Percentiles rank a stretch among this genome's conserved stretches.
Conservation (phyloP, 2,329 filamentous ascomycete species). For the Beauveria sp. region DNA sequence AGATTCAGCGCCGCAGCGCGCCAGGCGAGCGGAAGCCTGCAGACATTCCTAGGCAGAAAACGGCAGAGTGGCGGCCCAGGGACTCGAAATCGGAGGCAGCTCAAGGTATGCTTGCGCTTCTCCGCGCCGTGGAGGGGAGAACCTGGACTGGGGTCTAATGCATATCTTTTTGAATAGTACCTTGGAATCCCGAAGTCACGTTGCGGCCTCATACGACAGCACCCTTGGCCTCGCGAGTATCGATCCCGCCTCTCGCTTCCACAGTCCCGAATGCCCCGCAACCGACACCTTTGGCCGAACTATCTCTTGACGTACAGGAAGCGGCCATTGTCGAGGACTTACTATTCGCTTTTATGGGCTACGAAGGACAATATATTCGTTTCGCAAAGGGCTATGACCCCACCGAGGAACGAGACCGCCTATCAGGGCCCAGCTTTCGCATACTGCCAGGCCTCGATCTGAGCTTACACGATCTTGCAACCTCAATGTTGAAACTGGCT, state of each 20-base stretch:
- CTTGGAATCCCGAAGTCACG: conserved; percentile 75
- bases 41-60: conserved; percentile 34
- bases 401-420: conserved; percentile 73
- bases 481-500: conserved; percentile 87
- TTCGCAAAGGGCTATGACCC: conserved; percentile 80
- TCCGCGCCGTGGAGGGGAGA: neutral
- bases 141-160: conserved; percentile 19
- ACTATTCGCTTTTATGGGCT: conserved; percentile 94
- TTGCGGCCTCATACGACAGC: conserved; percentile 60
- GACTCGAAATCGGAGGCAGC: conserved; percentile 40
- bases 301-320: conserved; percentile 78
- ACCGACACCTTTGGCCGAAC: conserved; percentile 59
- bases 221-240: conserved; percentile 62
- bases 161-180: conserved; percentile 23
- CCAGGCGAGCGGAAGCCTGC: conserved; percentile 28
- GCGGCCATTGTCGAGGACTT: conserved; percentile 82
- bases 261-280: conserved; percentile 67
- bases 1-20: conserved; percentile 37
- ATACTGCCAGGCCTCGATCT: conserved; percentile 81
- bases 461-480: conserved; percentile 78
- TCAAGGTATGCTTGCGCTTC: conserved; percentile 34
- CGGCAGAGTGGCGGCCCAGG: conserved; percentile 36
- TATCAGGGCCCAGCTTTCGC: conserved; percentile 74
- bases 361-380: conserved; percentile 94
- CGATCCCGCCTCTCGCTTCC: conserved; percentile 63